Evolutionary conservation across 805 yeast genomes (phyloP).

Genomic region (Kazachstania kunashirensis): DNA sequence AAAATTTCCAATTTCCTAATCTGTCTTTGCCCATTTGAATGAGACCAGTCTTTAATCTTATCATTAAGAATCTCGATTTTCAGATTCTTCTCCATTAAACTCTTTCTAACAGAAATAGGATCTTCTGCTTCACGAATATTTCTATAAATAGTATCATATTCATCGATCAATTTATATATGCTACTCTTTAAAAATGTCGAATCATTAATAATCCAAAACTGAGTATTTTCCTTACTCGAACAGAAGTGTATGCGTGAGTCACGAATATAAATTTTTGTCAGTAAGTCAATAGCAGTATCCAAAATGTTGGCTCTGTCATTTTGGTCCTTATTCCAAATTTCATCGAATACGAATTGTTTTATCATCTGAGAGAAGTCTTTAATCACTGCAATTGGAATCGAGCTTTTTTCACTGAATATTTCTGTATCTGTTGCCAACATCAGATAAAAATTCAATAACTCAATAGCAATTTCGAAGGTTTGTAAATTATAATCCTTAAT

Average conservation of each 20-base stretch:
- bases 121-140: neutral
- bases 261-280: conserved; percentile 22
- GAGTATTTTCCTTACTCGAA: neutral
- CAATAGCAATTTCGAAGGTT: conserved; percentile 10
- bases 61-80: neutral
- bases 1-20: conserved; percentile 41
- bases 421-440: conserved; percentile 25
- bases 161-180: conserved; percentile 10
- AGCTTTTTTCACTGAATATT: conserved; percentile 10
- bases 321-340: conserved; percentile 13
- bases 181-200: conserved; percentile 13
- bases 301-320: conserved; percentile 6
- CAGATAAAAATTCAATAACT: conserved; percentile 18
- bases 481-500: neutral
- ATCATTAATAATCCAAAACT: conserved; percentile 13
- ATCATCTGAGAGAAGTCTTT: conserved; percentile 11
- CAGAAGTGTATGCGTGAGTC: conserved; percentile 15
- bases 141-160: conserved; percentile 1
- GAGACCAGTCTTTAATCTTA: conserved; percentile 2
- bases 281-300: conserved; percentile 11
- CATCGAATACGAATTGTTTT: conserved; percentile 16
- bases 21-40: conserved; percentile 12
- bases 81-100: neutral
- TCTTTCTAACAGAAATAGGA: neutral
- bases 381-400: conserved; percentile 13